These are phyloP conservation scores for Zangia roseola DNA, from an alignment of 768 basidiomycete species.

Conservation along the genomic window DNA sequence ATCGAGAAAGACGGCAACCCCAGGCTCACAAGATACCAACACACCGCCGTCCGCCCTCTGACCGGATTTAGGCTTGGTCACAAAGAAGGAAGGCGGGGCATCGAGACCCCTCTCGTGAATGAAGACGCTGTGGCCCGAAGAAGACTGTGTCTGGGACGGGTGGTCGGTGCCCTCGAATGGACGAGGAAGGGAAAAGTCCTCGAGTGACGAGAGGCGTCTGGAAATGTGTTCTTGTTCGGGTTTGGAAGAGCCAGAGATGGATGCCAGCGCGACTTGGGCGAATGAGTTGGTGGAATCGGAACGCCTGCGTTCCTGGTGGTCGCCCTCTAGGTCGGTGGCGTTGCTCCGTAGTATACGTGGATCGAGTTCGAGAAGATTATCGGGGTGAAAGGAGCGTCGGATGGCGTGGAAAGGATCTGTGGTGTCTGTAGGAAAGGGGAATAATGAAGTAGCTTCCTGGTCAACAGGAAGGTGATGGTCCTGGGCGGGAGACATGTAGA, in stretches of 20 bases:
- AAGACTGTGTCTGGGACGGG: neutral
- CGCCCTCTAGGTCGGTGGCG: neutral
- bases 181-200: conserved; percentile 17
- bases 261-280: conserved; percentile 21
- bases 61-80: neutral
- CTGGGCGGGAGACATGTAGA: conserved; percentile 14
- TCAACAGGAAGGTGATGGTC: neutral
- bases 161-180: conserved; percentile 17
- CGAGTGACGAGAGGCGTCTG: conserved; percentile 15
- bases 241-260: neutral
- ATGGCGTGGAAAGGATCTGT: neutral
- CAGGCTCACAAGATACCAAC: neutral
- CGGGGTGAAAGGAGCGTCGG: neutral
- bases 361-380: neutral
- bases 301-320: conserved; percentile 1
- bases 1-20: conserved; percentile 1
- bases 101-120: conserved; percentile 22
- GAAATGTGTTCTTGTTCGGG: neutral
- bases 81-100: conserved; percentile 4
- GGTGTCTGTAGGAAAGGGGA: neutral
- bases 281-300: conserved; percentile 14
- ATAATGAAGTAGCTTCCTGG: conserved; percentile 3
- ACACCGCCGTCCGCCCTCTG: neutral
- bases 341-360: conserved; percentile 1
- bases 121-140: neutral